phyloP scores from a whole-genome alignment of 2,329 filamentous ascomycete species.

The Penicillium sp. region DNA sequence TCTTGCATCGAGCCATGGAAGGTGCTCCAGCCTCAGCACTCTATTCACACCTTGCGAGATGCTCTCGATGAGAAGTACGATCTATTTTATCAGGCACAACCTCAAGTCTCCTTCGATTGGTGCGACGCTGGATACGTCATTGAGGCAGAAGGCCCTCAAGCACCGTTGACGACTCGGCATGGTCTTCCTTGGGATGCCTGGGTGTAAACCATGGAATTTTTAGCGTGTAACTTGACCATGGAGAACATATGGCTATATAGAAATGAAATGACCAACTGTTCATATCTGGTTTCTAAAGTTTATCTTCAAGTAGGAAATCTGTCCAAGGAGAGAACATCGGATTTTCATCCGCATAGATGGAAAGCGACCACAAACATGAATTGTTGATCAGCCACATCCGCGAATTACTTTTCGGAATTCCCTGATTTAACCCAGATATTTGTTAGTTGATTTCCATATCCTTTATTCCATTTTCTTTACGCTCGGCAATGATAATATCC shows the following conservation, averaged over 20 bases:
- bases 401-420: too few relatives aligned
- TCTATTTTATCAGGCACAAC: slow-evolving; percentile 33
- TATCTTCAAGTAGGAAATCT: too few relatives aligned
- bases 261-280: not conserved
- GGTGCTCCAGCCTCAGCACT: slow-evolving; percentile 33
- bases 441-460: too few relatives aligned
- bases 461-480: not conserved
- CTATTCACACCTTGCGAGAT: slow-evolving; percentile 32
- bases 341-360: too few relatives aligned
- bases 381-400: too few relatives aligned
- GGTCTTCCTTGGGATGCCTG: slow-evolving; percentile 25
- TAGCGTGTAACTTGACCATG: not conserved
- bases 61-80: slow-evolving; percentile 33
- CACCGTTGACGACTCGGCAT: slow-evolving; percentile 16
- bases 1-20: slow-evolving; percentile 41
- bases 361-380: not conserved
- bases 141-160: slow-evolving; percentile 37
- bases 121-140: slow-evolving; percentile 40
- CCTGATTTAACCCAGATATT: too few relatives aligned
- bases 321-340: too few relatives aligned
- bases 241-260: not conserved
- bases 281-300: not conserved
- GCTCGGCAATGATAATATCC: not conserved
- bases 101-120: slow-evolving; percentile 33
- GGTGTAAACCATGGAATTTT: slow-evolving; percentile 13